These are phyloP conservation scores for Strobilomyces confusus DNA, from an alignment of 768 basidiomycete genomes.

Conservation along the genomic window DNA sequence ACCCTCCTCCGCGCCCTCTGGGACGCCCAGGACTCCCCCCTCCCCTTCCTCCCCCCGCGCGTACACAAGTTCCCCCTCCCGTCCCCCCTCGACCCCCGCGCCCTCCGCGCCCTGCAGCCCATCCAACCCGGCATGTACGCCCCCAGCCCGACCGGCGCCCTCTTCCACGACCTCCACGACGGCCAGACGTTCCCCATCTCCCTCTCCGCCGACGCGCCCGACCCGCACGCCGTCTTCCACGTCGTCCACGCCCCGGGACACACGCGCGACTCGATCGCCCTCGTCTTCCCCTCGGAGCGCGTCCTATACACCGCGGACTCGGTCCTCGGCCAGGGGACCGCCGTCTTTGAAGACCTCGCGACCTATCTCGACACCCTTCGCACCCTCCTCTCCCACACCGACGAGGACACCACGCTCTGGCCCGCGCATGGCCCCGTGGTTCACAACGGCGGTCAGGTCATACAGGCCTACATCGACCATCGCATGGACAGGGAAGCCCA, in stretches of 20 bases:
- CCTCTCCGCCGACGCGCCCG: not conserved
- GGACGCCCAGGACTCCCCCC: conserved; percentile 42
- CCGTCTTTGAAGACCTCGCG: conserved; percentile 82
- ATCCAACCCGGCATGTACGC: conserved; percentile 42
- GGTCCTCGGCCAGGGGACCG: conserved; percentile 84
- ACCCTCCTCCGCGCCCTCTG: conserved; percentile 60
- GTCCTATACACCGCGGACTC: conserved; percentile 90
- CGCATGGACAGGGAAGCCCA: conserved; percentile 78
- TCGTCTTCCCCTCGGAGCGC: conserved; percentile 64
- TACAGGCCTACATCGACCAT: conserved; percentile 74
- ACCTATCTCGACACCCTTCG: conserved; percentile 64
- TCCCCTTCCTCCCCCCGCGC: conserved; percentile 60
- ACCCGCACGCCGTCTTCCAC: conserved; percentile 35
- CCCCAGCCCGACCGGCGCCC: conserved; percentile 37
- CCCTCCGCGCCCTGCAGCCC: conserved; percentile 38
- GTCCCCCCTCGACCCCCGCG: conserved; percentile 24
- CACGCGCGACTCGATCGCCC: conserved; percentile 78
- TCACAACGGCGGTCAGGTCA: conserved; percentile 51
- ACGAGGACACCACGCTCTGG: conserved; percentile 57
- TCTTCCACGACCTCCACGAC: conserved; percentile 59
- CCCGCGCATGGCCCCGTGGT: conserved; percentile 89
- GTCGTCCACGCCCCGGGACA: conserved; percentile 90
- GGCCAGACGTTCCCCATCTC: conserved; percentile 46
- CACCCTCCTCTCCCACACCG: conserved; percentile 43
- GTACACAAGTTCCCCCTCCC: conserved; percentile 68